Percentiles rank a stretch among this genome's conserved stretches.
These are phyloP conservation scores for Dovyalis caffra DNA, from an alignment of 345 rosid genomes.

Conservation along the genomic window DNA sequence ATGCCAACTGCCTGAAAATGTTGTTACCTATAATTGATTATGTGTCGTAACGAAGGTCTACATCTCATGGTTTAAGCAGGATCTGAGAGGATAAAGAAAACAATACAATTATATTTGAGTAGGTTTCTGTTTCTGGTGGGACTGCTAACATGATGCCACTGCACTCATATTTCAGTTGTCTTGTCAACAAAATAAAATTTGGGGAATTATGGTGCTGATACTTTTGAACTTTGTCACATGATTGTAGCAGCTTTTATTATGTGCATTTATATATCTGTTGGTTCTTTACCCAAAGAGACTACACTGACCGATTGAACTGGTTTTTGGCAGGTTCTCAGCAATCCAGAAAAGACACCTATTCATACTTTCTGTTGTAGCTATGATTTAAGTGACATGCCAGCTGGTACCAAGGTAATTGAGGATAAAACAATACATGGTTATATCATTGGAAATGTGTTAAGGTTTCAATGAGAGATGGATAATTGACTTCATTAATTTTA, in stretches of 20 bases:
- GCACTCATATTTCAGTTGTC: not conserved
- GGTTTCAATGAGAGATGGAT: not conserved
- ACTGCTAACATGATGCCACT: not conserved
- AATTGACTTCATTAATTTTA: not conserved
- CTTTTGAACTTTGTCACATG: not conserved
- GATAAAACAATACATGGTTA: not conserved
- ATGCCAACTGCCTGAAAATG: not conserved
- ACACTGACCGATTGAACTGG: constrained; percentile 2
- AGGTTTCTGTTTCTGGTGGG: not conserved
- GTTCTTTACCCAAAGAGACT: not conserved
- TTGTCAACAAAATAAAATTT: not conserved
- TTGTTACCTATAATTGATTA: not conserved
- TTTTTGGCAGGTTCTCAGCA: constrained; percentile 81
- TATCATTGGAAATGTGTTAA: not conserved
- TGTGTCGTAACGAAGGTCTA: not conserved
- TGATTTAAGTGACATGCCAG: constrained; percentile 95
- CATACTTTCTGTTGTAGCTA: constrained; percentile 92
- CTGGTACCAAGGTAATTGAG: constrained; percentile 65
- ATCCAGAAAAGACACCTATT: constrained; percentile 95
- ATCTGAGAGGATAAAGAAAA: not conserved
- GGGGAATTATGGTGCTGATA: not conserved
- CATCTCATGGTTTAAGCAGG: not conserved
- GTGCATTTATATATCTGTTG: not conserved
- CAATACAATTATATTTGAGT: too few relatives aligned
- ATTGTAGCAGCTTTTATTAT: not conserved